A percentile compares a stretch with the other conserved stretches of the same genome.
These are phyloP conservation scores for Aureobasidium sp. DNA, from an alignment of 2,329 filamentous ascomycete genomes.

Conservation along the genomic window DNA sequence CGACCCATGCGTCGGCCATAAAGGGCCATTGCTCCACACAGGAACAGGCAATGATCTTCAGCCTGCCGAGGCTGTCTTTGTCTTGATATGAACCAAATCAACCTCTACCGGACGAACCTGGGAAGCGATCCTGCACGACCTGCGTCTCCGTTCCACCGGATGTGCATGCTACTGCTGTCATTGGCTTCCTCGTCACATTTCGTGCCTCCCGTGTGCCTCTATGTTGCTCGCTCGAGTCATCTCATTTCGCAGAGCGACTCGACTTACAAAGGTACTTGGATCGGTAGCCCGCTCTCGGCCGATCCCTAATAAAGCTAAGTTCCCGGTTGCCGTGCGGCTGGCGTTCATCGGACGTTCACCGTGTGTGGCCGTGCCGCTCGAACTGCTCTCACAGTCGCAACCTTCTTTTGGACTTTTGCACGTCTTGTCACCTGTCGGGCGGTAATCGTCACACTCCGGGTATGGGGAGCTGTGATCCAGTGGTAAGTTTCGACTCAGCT, in stretches of 20 bases:
- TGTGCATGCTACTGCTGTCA: neutral
- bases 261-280: neutral
- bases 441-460: neutral
- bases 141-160: neutral
- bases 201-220: neutral
- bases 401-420: neutral
- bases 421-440: neutral
- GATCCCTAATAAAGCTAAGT: neutral
- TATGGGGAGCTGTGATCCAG: neutral
- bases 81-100: neutral
- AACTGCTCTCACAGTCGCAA: neutral
- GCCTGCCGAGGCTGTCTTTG: neutral
- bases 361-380: neutral
- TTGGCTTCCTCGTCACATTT: neutral
- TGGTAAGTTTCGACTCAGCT: neutral
- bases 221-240: neutral
- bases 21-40: neutral
- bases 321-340: neutral
- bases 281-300: neutral
- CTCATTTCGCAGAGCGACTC: too few relatives aligned
- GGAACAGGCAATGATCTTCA: slow-evolving; percentile 10
- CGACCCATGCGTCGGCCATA: neutral
- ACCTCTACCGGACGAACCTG: neutral
- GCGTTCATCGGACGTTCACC: neutral
- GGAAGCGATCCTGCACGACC: neutral